These are phyloP conservation scores for Russula earlei DNA, from an alignment of 768 basidiomycete genomes.

Conservation along the genomic window DNA sequence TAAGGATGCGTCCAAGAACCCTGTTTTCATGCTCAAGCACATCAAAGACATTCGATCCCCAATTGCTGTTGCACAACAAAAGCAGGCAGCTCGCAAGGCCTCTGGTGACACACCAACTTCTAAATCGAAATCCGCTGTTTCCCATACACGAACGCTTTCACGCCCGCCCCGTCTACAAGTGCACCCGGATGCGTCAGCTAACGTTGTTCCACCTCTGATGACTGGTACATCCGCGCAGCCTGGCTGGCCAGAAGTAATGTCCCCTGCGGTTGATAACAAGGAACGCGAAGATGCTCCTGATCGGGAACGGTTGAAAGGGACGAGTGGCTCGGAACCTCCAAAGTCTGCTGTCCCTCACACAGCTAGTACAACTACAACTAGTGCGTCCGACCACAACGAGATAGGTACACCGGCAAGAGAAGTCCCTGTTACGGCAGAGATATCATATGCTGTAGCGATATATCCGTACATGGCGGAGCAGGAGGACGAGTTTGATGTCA, in stretches of 20 bases:
- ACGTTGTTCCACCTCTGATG: constrained; percentile 37
- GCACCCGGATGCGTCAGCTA: constrained; percentile 40
- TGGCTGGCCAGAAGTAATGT: constrained; percentile 68
- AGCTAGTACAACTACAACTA: constrained; percentile 16
- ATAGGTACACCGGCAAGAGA: constrained; percentile 24
- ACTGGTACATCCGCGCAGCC: constrained; percentile 51
- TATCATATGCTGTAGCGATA: constrained; percentile 95
- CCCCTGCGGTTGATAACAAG: constrained; percentile 44
- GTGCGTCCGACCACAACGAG: constrained; percentile 20
- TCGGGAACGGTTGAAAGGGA: constrained; percentile 10
- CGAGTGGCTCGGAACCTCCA: constrained; percentile 17
- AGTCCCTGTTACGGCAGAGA: constrained; percentile 33
- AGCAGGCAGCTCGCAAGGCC: constrained; percentile 83
- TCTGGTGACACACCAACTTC: constrained; percentile 29
- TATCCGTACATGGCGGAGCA: constrained; percentile 99
- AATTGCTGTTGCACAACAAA: constrained; percentile 93
- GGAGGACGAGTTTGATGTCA: constrained; percentile 97
- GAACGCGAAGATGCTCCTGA: constrained; percentile 33
- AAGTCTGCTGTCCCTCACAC: constrained; percentile 32
- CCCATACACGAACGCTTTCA: constrained; percentile 27
- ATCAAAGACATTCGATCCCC: constrained; percentile 96
- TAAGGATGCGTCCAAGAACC: constrained; percentile 95
- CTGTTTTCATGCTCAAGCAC: constrained; percentile 97
- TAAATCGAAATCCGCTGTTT: constrained; percentile 30
- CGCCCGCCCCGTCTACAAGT: constrained; percentile 67